Conservation (phyloP, 2,329 filamentous ascomycete species). For the Sclerotinia subarctica region DNA sequence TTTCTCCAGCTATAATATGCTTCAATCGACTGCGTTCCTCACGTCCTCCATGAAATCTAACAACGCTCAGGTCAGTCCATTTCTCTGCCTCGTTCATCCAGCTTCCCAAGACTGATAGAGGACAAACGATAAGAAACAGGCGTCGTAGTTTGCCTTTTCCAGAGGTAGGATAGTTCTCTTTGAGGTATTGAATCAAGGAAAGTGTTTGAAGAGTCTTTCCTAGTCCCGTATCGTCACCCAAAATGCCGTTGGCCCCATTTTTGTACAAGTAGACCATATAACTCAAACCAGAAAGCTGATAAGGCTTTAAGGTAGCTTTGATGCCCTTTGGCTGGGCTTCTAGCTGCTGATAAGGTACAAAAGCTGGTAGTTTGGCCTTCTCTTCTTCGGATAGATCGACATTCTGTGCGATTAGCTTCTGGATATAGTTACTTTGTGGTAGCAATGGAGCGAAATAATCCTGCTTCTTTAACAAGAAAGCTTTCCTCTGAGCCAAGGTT, state of each 20-base stretch:
- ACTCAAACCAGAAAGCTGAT: constrained; percentile 49
- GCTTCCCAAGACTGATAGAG: constrained; percentile 48
- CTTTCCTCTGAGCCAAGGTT: constrained; percentile 34
- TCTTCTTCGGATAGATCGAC: constrained; percentile 29
- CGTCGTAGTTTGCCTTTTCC: constrained; percentile 41
- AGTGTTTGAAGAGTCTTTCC: constrained; percentile 50
- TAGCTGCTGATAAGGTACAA: constrained; percentile 35
- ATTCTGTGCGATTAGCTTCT: constrained; percentile 36
- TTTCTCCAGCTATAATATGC: constrained; percentile 45
- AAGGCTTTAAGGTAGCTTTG: constrained; percentile 49
- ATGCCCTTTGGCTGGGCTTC: constrained; percentile 39
- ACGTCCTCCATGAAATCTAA: constrained; percentile 48
- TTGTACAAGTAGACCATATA: constrained; percentile 48
- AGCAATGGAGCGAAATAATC: constrained; percentile 38
- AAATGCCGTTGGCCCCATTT: constrained; percentile 41
- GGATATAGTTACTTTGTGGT: constrained; percentile 38
- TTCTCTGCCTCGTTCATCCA: constrained; percentile 48
- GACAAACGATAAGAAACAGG: constrained; percentile 49
- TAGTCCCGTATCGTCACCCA: constrained; percentile 51
- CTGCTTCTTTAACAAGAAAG: constrained; percentile 39
- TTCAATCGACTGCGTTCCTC: constrained; percentile 47
- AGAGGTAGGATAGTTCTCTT: constrained; percentile 40
- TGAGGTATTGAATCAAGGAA: constrained; percentile 48
- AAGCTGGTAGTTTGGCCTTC: constrained; percentile 24
- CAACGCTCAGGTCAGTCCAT: constrained; percentile 47